Conservation (phyloP, 2,329 filamentous ascomycete species). For the Pseudomassariella vexata region DNA sequence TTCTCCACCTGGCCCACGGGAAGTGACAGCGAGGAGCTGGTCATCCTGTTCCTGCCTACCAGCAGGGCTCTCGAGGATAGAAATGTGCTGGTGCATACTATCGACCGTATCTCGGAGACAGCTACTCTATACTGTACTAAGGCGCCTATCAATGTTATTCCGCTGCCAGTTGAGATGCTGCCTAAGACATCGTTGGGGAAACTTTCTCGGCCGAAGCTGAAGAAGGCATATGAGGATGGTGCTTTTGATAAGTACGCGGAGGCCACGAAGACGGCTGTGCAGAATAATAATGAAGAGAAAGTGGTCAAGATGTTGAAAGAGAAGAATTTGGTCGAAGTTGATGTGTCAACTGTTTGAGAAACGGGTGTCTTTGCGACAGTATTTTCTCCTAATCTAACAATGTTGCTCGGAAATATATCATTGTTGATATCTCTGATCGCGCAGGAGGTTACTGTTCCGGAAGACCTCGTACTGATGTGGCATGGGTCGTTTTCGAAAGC, state of each 20-base stretch:
- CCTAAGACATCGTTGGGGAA: constrained; percentile 7
- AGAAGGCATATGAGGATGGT: constrained; percentile 4
- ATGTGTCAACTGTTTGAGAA: no score
- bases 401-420: no score
- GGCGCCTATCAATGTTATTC: constrained; percentile 9
- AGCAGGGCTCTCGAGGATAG: neutral
- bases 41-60: constrained; percentile 1
- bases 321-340: no score
- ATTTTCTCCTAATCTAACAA: no score
- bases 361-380: no score
- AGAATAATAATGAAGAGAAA: no score
- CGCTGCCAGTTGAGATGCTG: neutral
- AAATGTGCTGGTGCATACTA: constrained; percentile 4
- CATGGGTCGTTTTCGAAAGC: no score
- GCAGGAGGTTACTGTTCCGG: no score
- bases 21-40: constrained; percentile 3
- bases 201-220: constrained; percentile 2
- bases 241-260: neutral
- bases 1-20: constrained; percentile 25
- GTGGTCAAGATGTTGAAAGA: no score
- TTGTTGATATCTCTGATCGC: no score
- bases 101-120: constrained; percentile 6
- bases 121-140: constrained; percentile 4
- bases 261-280: neutral
- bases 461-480: no score